Base-by-base conservation (phyloP, 2,329 filamentous ascomycete species). In the Chaetomiaceae sp. region DNA sequence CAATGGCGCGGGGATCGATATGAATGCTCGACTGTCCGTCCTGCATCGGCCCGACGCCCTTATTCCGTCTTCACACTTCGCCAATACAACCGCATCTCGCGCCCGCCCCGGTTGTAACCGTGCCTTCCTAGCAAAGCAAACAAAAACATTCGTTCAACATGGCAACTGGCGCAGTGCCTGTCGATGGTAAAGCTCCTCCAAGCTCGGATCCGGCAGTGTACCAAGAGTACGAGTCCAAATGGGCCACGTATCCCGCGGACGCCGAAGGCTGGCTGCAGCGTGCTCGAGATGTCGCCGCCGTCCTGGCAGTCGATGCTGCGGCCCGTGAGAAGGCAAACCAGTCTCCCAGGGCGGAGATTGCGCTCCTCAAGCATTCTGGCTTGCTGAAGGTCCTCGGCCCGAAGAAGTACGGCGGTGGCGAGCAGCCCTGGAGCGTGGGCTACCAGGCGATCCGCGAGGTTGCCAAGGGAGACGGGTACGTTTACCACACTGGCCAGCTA, bases 361-460 rank as follows among this genome's bases (percentile, higher is more conserved):
- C 61, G 0, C 60, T 72, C 2, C 58, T 72, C 8, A 72, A 71
- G 44, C 62, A 71, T 42, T 63, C 69, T 0, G 65, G 67, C 0
- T 49, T 72, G 4, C 52, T 68, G 3, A 69, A 68, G 53, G 41
- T 68, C 1, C 59, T 71, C 0, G 68, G 69, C 0, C 62, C 60
- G 6, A 56, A 61, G 15, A 65, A 67, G 47, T 70, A 69, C 29
- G 68, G 69, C 14, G 69, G 69, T n/a, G 69, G 69, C 15, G 67
- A 59, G 9, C 66, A 70, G 53, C 64, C 68, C 0, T 70, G 68
- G 67, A 67, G 60, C 19, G 68, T 79, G 2, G 80, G 68, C 0
- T 83, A 80, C 55, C 75, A 75, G 56, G 68, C 66, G 0, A 81
- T 84, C 22, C 69, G 80, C 0, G 78, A 83, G 48, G 75, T 84